Evolutionary conservation across 2,329 filamentous ascomycete genomes (phyloP), one percentile per base, ranked within the genome.

Genomic region (Niveomyces coronatus): DNA sequence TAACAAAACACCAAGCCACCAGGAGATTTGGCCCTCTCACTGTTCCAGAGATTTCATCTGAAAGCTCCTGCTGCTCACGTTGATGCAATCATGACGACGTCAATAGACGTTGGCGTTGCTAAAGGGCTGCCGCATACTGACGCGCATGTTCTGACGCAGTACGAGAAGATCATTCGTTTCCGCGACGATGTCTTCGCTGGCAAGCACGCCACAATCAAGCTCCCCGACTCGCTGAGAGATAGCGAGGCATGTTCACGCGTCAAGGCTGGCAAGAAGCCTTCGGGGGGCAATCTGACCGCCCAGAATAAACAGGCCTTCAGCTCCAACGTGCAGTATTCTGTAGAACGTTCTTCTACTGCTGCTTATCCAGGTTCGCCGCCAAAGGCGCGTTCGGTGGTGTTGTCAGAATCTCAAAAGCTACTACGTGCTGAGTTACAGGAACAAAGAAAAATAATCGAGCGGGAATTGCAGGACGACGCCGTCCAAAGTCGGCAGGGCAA

Each of bases 371-470:
- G 7, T 4, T 31, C 20, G n/a, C 26, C 26, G 16, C 11, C 10
- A 26, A 18, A 35, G 9, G 2, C 14, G 3, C 77, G 93, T 57
- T 85, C 86, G 35, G 78, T 93, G 44, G 70, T 93, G 49, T 70
- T 93, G 58, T 81, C 85, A 54, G 94, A 94, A 61, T 88, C 87
- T 49, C 82, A 86, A 54, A 78, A 85, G 54, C 68, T 93, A 48
- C 77, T 91, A 54, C 82, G 78, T 62, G 85, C 86, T 53, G 86
- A 94, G 61, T 66, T 85, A 44, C 76, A 82, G 55, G 62, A 89
- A 45, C 85, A 86, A 60, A 78, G 89, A 45, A 78, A 88, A 60
- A 76, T 82, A 46, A 67, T 95, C 51, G 91, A 96, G 61, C 77
- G 79, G 47, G 64, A 70, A 24, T 61, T 96, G 49, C 79, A 76